Conservation (phyloP, 2,329 filamentous ascomycete species). For the Claviceps maximensis region DNA sequence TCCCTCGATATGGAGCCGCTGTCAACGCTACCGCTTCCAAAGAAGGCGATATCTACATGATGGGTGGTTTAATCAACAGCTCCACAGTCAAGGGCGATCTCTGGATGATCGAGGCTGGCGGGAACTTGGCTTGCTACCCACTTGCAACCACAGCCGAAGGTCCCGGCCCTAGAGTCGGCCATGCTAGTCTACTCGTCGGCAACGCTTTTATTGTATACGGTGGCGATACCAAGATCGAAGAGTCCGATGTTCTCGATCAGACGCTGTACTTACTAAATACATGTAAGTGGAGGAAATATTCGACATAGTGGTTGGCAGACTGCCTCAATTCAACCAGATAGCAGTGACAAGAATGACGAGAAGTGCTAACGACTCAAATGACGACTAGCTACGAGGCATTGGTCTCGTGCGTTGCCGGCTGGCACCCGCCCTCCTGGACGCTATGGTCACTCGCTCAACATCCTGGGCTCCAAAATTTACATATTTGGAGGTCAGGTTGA, state of each 20-base stretch:
- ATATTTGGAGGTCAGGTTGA: constrained; percentile 97
- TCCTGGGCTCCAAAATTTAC: constrained; percentile 91
- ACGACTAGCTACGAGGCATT: constrained; percentile 76
- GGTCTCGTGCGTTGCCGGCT: constrained; percentile 85
- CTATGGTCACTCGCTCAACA: constrained; percentile 94
- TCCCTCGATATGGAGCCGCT: constrained; percentile 91
- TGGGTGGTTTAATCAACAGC: constrained; percentile 92
- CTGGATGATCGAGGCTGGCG: constrained; percentile 92
- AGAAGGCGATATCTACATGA: constrained; percentile 93
- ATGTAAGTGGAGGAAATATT: constrained; percentile 55
- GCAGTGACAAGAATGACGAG: background rate
- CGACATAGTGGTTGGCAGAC: background rate
- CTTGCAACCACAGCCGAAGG: constrained; percentile 86
- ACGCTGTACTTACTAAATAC: constrained; percentile 95
- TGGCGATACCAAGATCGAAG: constrained; percentile 94
- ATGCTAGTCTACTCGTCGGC: constrained; percentile 84
- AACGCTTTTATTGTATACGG: constrained; percentile 99
- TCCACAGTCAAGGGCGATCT: constrained; percentile 92
- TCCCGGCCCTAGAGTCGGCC: constrained; percentile 86
- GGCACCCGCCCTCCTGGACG: constrained; percentile 76
- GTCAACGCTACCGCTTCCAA: constrained; percentile 89
- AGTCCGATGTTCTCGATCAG: constrained; percentile 82
- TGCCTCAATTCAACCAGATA: background rate
- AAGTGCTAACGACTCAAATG: constrained; percentile 10
- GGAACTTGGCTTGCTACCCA: constrained; percentile 80